Conservation (phyloP, 148 eudicot species). For the Polygonum aviculare region DNA sequence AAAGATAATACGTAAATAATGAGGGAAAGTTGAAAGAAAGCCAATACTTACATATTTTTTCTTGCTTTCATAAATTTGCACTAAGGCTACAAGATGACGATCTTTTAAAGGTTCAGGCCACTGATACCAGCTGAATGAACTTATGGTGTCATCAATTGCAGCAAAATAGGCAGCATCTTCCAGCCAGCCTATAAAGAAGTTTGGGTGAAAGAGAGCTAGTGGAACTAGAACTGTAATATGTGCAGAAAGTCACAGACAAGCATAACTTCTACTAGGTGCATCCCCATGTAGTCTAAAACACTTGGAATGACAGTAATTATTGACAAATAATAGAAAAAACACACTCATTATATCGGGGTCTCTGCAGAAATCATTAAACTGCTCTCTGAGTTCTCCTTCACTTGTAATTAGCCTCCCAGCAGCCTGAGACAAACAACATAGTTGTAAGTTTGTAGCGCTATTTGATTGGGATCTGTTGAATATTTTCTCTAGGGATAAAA, state of each 20-base stretch:
- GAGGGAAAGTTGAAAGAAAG: conserved; percentile 9
- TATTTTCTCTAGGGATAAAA: background rate
- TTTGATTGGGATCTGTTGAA: too few species aligned
- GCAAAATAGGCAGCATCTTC: conserved; percentile 98
- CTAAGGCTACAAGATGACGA: conserved; percentile 81
- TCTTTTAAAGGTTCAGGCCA: conserved; percentile 93
- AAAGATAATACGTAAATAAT: background rate
- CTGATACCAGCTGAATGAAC: conserved; percentile 73
- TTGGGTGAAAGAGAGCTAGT: background rate
- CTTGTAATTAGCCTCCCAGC: conserved; percentile 71
- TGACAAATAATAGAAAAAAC: conserved; percentile 12
- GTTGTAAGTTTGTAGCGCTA: background rate
- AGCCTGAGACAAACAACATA: conserved; percentile 43
- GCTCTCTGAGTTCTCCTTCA: conserved; percentile 65
- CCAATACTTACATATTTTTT: conserved; percentile 65
- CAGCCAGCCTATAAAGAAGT: conserved; percentile 69
- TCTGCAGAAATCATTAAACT: conserved; percentile 60
- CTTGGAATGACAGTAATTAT: conserved; percentile 1
- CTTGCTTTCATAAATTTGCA: conserved; percentile 62
- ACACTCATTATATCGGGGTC: conserved; percentile 74
- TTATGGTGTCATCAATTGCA: conserved; percentile 62
- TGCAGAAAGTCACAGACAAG: background rate
- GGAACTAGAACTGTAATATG: background rate
- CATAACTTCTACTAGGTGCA: background rate
- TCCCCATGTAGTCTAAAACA: background rate